These are phyloP conservation scores for Bisporella sp. DNA, from an alignment of 2,329 filamentous ascomycete genomes.

Conservation along the genomic window DNA sequence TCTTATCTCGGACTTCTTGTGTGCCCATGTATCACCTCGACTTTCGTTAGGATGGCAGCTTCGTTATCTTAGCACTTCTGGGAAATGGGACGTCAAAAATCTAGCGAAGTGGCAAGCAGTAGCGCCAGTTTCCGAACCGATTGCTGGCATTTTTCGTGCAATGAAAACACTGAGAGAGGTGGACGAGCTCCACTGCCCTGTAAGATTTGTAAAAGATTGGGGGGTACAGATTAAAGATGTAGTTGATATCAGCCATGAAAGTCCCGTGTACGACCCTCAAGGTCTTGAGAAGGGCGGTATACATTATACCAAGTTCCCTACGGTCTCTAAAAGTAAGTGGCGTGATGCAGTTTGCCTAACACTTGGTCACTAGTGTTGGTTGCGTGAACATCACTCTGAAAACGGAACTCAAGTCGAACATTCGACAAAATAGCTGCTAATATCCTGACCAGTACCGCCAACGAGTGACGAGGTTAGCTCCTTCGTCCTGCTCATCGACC, in stretches of 20 bases:
- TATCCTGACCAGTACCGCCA: constrained; percentile 50
- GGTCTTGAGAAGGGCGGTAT: constrained; percentile 60
- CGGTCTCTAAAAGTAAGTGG: constrained; percentile 64
- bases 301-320: constrained; percentile 80
- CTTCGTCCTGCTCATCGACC: constrained; percentile 52
- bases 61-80: constrained; percentile 77
- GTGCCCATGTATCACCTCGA: constrained; percentile 65
- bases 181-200: constrained; percentile 74
- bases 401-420: no score
- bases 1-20: constrained; percentile 75
- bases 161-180: constrained; percentile 92
- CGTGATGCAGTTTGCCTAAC: no score
- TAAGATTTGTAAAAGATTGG: constrained; percentile 63
- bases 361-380: no score
- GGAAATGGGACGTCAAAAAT: constrained; percentile 98
- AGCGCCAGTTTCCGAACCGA: constrained; percentile 67
- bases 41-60: constrained; percentile 86
- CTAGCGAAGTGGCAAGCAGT: constrained; percentile 84
- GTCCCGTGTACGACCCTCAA: constrained; percentile 78
- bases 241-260: constrained; percentile 86
- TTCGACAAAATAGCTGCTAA: no score
- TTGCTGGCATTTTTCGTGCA: constrained; percentile 74
- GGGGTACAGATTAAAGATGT: constrained; percentile 63
- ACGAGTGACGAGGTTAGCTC: constrained; percentile 41
- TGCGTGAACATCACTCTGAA: no score